phyloP scores from a whole-genome alignment of 305 asterid genomes.

The Solanum hybrid region DNA sequence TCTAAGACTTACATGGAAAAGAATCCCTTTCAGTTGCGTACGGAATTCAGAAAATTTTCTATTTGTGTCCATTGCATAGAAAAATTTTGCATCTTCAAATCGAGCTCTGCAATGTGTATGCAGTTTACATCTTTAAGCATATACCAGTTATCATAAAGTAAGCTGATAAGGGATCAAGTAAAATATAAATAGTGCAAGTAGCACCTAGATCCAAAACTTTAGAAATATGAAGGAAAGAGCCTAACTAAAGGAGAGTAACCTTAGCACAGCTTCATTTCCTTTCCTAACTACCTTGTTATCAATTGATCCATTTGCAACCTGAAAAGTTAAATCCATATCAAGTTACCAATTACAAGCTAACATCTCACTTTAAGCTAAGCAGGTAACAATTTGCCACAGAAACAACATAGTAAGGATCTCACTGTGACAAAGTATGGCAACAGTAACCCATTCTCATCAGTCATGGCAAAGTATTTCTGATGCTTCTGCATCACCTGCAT shows the following conservation, averaged over 20 bases:
- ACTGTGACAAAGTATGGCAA: constrained; percentile 85
- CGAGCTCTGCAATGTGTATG: constrained; percentile 63
- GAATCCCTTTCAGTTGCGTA: constrained; percentile 78
- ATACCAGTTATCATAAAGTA: background rate
- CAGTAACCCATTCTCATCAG: constrained; percentile 56
- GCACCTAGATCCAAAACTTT: background rate
- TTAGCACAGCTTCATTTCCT: constrained; percentile 97
- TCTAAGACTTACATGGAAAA: constrained; percentile 75
- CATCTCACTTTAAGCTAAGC: background rate
- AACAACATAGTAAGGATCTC: constrained; percentile 19
- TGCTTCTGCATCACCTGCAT: constrained; percentile 97
- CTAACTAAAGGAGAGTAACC: constrained; percentile 36
- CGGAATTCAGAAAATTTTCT: constrained; percentile 80
- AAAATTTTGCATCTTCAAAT: constrained; percentile 95
- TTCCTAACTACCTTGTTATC: constrained; percentile 61
- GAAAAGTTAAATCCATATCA: constrained; percentile 11
- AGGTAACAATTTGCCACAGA: background rate
- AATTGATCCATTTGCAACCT: constrained; percentile 97
- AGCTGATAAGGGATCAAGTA: background rate
- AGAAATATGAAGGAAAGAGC: background rate
- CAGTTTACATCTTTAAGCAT: background rate
- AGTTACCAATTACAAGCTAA: background rate
- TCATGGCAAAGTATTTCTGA: constrained; percentile 87
- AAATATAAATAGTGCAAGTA: background rate
- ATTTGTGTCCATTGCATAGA: constrained; percentile 86